Percentiles rank a stretch among this genome's conserved stretches.
Evolutionary conservation across 225 moss, liverwort and hornwort genomes (phyloP).

Genomic region (Polytrichum formosum): DNA sequence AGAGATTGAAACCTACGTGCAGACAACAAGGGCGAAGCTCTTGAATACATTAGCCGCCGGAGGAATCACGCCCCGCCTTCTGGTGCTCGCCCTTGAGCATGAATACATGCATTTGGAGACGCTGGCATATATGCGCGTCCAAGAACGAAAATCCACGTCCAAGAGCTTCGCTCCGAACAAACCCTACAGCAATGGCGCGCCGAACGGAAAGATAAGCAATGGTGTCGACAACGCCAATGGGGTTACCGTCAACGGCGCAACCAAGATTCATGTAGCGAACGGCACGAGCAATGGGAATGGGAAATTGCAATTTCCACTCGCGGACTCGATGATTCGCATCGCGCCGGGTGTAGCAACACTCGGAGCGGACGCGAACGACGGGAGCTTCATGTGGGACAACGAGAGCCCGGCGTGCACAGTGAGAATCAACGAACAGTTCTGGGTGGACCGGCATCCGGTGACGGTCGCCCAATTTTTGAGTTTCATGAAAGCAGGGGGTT

Average conservation of each 20-base stretch:
- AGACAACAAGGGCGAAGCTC: slow-evolving; percentile 22
- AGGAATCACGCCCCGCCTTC: slow-evolving; percentile 21
- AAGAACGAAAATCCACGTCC: slow-evolving; percentile 61
- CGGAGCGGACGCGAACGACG: slow-evolving; percentile 35
- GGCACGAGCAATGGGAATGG: neutral
- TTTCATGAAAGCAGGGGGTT: slow-evolving; percentile 68
- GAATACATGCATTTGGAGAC: slow-evolving; percentile 92
- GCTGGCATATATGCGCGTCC: slow-evolving; percentile 75
- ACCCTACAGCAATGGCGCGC: neutral
- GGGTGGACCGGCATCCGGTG: slow-evolving; percentile 49
- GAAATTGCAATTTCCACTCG: neutral
- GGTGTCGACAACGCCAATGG: slow-evolving; percentile 5
- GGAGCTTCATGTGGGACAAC: slow-evolving; percentile 81
- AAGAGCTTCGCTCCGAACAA: slow-evolving; percentile 53
- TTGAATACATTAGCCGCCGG: slow-evolving; percentile 21
- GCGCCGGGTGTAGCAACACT: slow-evolving; percentile 48
- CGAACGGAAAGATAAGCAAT: slow-evolving; percentile 6
- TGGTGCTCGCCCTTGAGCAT: slow-evolving; percentile 66
- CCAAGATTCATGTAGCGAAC: neutral
- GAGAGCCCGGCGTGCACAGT: slow-evolving; percentile 49
- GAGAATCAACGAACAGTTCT: slow-evolving; percentile 19
- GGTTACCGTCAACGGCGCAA: neutral
- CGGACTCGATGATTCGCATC: slow-evolving; percentile 39
- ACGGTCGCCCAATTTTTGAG: slow-evolving; percentile 51
- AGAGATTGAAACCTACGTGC: slow-evolving; percentile 51